Conservation (phyloP, 176 grass and related monocot species). For the Zoysia japonica region DNA sequence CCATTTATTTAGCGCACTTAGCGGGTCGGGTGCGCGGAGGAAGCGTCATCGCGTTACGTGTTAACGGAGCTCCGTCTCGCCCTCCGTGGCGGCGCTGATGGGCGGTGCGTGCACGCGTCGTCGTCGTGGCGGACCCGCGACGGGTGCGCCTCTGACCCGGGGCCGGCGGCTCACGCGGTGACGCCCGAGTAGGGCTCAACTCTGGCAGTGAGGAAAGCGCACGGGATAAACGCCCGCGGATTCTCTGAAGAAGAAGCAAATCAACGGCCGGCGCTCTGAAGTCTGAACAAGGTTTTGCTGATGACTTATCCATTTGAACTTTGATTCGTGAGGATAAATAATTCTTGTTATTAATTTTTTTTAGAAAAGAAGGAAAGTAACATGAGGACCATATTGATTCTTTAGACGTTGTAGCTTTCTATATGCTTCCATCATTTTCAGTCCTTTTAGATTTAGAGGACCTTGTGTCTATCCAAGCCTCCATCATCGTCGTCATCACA, state of each 20-base stretch:
- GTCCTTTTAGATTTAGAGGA: neutral
- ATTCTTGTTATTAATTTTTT: neutral
- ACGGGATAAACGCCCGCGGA: constrained; percentile 33
- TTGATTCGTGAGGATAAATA: neutral
- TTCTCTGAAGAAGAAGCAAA: neutral
- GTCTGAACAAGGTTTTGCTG: neutral
- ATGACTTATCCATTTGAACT: constrained; percentile 1
- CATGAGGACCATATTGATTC: neutral
- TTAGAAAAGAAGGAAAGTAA: neutral
- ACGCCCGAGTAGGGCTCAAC: too few species aligned
- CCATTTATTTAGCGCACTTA: constrained; percentile 39
- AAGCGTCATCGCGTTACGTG: too few species aligned
- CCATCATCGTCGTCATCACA: constrained; percentile 10
- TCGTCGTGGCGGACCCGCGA: constrained; percentile 1
- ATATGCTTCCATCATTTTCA: constrained; percentile 15
- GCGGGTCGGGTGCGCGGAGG: constrained; percentile 29
- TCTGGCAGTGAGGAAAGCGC: neutral
- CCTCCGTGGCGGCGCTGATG: constrained; percentile 37
- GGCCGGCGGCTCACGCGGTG: too few species aligned
- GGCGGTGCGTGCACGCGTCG: constrained; percentile 22
- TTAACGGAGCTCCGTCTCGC: constrained; percentile 15
- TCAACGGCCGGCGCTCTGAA: neutral
- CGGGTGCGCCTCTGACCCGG: neutral
- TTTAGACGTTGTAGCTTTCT: neutral
- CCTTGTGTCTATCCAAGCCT: neutral